A percentile compares a stretch with the other conserved stretches of the same genome.
Conservation (phyloP, 2,329 filamentous ascomycete species). For the Apiospora malaysiana region DNA sequence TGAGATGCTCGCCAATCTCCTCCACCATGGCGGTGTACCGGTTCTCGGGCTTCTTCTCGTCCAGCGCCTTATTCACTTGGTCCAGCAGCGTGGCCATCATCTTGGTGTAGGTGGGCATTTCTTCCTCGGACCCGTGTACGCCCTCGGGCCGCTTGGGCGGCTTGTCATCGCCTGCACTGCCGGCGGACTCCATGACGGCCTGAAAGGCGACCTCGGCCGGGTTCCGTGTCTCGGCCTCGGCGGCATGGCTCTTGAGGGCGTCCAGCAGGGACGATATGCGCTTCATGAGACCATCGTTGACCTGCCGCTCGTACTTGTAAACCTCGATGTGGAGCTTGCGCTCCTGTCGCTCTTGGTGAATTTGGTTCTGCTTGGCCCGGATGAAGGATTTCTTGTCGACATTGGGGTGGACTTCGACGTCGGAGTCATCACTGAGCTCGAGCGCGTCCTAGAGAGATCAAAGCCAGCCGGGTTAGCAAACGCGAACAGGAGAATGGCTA, state of each 20-base stretch:
- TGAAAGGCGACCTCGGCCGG: conserved; percentile 88
- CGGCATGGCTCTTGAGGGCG: conserved; percentile 75
- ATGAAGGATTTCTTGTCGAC: conserved; percentile 99
- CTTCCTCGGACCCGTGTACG: conserved; percentile 76
- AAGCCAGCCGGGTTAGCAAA: neutral
- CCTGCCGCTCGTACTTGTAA: conserved; percentile 87
- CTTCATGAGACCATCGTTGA: conserved; percentile 88
- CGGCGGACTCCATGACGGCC: conserved; percentile 82
- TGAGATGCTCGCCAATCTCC: conserved; percentile 77
- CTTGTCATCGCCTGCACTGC: conserved; percentile 74
- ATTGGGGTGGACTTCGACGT: conserved; percentile 98
- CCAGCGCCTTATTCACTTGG: conserved; percentile 84
- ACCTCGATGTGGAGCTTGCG: conserved; percentile 89
- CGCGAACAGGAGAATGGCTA: neutral
- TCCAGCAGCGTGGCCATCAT: conserved; percentile 99
- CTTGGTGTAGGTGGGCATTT: conserved; percentile 85
- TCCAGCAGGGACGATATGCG: conserved; percentile 82
- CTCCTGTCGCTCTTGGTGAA: conserved; percentile 87
- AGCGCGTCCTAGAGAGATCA: conserved; percentile 71
- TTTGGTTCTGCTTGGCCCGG: conserved; percentile 95
- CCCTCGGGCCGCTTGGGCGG: conserved; percentile 78
- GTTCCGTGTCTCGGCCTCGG: conserved; percentile 67
- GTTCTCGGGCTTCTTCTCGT: conserved; percentile 73
- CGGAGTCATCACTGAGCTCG: conserved; percentile 97
- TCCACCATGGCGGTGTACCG: conserved; percentile 77